Conservation (phyloP, 805 yeast species). For the Sugiyamaella americana region DNA sequence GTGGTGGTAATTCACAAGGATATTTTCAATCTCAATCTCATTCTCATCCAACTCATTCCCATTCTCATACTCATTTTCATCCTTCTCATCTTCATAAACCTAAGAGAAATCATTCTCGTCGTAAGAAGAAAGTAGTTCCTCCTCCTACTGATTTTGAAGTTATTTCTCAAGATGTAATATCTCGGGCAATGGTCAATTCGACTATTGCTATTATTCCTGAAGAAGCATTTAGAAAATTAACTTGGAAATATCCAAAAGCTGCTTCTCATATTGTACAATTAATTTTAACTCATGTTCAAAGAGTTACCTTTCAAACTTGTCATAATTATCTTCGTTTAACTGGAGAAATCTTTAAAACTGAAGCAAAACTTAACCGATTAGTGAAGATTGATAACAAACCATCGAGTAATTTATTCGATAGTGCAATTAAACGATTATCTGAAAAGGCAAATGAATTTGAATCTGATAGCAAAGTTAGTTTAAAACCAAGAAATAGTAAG, state of each 20-base stretch:
- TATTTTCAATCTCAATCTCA: no score
- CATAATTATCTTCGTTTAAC: conserved; percentile 83
- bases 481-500: conserved; percentile 10
- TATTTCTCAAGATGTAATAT: conserved; percentile 44
- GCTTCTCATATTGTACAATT: conserved; percentile 93
- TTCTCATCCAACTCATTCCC: neutral
- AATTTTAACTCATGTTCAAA: conserved; percentile 75
- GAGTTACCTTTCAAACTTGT: conserved; percentile 88
- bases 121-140: neutral
- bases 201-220: conserved; percentile 91
- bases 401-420: conserved; percentile 45
- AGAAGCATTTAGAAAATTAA: conserved; percentile 68
- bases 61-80: neutral
- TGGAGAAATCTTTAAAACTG: conserved; percentile 71
- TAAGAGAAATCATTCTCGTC: no score
- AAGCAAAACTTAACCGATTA: conserved; percentile 44
- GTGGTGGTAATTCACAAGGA: no score
- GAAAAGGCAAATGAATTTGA: conserved; percentile 20
- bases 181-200: conserved; percentile 65
- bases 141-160: conserved; percentile 9
- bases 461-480: conserved; percentile 8
- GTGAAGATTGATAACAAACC: no score
- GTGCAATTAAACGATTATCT: conserved; percentile 42
- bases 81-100: neutral
- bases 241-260: conserved; percentile 73